Evolutionary conservation across 2,329 filamentous ascomycete species (phyloP).

Genomic region (Zymoseptoria ardabiliae): DNA sequence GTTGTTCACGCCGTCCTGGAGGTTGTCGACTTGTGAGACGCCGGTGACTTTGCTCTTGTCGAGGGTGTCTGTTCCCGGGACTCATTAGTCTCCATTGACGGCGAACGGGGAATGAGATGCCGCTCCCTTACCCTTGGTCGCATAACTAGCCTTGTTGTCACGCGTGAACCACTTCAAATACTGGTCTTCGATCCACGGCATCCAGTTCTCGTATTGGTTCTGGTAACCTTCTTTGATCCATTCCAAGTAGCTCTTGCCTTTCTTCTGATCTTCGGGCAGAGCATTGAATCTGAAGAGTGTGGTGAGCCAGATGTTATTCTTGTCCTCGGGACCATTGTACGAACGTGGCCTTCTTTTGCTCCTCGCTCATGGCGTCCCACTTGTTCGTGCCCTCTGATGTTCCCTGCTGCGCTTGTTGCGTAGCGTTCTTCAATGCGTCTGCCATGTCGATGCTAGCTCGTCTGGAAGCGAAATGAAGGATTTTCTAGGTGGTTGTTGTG

Average conservation of each 20-base stretch:
- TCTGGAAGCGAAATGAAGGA: neutral
- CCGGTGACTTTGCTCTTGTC: conserved; percentile 64
- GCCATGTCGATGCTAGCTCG: conserved; percentile 3
- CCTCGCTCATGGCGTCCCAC: conserved; percentile 30
- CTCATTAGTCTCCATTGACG: neutral
- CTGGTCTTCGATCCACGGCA: conserved; percentile 68
- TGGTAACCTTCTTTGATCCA: conserved; percentile 60
- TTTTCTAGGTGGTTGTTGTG: neutral
- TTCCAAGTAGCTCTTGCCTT: conserved; percentile 39
- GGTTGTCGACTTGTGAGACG: conserved; percentile 57
- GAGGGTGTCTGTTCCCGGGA: conserved; percentile 48
- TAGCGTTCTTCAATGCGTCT: conserved; percentile 17
- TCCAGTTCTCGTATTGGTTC: conserved; percentile 65
- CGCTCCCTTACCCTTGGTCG: conserved; percentile 53
- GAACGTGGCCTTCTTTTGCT: conserved; percentile 28
- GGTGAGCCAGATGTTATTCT: neutral
- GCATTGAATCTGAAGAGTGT: conserved; percentile 17
- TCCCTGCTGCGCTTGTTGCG: conserved; percentile 10
- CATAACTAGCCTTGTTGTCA: conserved; percentile 69
- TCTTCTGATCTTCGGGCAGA: conserved; percentile 26
- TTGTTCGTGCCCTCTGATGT: conserved; percentile 20
- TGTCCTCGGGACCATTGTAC: neutral
- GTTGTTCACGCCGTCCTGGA: conserved; percentile 61
- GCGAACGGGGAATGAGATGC: neutral
- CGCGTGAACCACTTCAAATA: conserved; percentile 67